These are phyloP conservation scores for Mortierella polycephala DNA, from an alignment of 371 early-diverging fungal genomes.

Conservation along the genomic window DNA sequence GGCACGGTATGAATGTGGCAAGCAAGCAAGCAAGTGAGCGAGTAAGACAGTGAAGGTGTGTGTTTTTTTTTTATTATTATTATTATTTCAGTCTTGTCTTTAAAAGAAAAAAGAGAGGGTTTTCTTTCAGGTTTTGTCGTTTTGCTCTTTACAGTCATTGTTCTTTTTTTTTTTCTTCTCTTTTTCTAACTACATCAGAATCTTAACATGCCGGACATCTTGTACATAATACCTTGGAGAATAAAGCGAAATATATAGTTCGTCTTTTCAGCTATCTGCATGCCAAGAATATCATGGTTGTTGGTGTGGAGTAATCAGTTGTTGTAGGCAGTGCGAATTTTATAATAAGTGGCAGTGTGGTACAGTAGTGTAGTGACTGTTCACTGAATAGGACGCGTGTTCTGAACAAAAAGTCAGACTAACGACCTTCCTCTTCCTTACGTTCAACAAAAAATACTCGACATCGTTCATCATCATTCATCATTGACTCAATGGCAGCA, in stretches of 20 bases:
- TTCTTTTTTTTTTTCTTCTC: not conserved
- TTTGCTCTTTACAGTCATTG: not conserved
- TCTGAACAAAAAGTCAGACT: no score
- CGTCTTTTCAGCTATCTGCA: not conserved
- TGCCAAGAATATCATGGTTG: no score
- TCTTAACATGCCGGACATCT: not conserved
- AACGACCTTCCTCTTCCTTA: no score
- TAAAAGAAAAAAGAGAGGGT: not conserved
- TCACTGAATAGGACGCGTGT: no score
- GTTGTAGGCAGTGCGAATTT: no score
- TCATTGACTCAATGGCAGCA: no score
- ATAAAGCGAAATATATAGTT: no score
- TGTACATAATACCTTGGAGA: not conserved
- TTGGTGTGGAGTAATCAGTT: no score
- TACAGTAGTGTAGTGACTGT: no score
- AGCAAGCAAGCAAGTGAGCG: not conserved
- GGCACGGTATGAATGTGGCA: not conserved
- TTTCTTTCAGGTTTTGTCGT: slow-evolving; percentile 3
- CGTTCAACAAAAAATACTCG: no score
- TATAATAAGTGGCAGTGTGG: no score
- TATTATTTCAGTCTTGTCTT: not conserved
- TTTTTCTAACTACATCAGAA: not conserved
- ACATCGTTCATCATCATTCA: no score
- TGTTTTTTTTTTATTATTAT: not conserved
- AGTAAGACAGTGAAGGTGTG: not conserved